Evolutionary conservation across 768 basidiomycete genomes (phyloP).

Genomic region (Lepiota brunneoincarnata): DNA sequence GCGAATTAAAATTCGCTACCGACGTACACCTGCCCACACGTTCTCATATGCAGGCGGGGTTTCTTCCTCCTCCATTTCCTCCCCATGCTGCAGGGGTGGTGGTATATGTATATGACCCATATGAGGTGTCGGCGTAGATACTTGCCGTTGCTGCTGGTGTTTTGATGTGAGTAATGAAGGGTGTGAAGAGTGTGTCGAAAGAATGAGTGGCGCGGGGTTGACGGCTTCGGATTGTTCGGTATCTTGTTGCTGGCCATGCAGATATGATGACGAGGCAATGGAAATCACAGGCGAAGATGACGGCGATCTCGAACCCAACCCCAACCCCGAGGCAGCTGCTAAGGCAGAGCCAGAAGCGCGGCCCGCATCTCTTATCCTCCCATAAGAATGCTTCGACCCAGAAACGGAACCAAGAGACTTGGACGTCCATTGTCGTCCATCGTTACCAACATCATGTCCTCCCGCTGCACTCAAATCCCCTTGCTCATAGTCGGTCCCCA

Average conservation of each 20-base stretch:
- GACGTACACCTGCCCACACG: background rate
- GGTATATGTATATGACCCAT: background rate
- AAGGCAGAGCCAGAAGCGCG: no score
- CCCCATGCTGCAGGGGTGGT: background rate
- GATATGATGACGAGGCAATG: no score
- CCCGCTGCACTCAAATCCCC: background rate
- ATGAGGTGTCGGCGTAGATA: background rate
- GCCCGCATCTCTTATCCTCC: background rate
- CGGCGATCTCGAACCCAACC: no score
- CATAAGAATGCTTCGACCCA: background rate
- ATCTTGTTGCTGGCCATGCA: no score
- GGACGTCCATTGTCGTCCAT: background rate
- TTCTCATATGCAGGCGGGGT: constrained; percentile 8
- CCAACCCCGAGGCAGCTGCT: no score
- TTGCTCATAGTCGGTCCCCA: background rate
- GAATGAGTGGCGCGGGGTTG: no score
- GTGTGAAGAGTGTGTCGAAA: no score
- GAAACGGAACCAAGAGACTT: background rate
- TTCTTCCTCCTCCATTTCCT: background rate
- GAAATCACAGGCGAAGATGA: no score
- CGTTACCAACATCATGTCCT: background rate
- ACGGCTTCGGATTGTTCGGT: no score
- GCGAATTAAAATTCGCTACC: no score
- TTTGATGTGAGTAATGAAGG: background rate
- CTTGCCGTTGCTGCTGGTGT: background rate